Conservation (phyloP, 2,329 filamentous ascomycete species). For the Thielaviopsis populi region DNA sequence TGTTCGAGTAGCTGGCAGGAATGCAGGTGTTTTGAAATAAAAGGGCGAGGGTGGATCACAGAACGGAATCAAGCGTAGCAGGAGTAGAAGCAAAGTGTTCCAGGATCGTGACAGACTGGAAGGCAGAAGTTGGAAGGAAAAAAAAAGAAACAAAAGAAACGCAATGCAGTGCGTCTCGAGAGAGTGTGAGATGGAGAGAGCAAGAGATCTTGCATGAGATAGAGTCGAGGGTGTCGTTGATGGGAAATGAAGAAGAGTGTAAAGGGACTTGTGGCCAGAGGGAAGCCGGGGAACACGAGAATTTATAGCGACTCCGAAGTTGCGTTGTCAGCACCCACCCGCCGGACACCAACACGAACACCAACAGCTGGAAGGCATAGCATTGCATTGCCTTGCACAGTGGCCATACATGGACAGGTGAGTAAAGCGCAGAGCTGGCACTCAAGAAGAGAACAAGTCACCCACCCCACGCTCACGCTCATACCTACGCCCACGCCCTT, state of each 20-base stretch:
- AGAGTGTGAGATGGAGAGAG: not conserved
- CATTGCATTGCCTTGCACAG: not conserved
- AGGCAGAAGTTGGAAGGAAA: not conserved
- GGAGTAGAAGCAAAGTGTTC: not conserved
- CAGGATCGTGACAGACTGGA: not conserved
- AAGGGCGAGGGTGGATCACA: not conserved
- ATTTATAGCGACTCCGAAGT: not conserved
- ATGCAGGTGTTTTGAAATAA: not conserved
- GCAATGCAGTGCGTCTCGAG: not conserved
- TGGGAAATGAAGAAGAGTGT: not conserved
- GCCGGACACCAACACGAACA: not conserved
- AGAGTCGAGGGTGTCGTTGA: not conserved
- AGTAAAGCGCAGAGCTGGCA: not conserved
- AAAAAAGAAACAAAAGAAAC: not conserved
- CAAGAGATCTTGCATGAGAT: not conserved
- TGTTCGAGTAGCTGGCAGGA: not conserved
- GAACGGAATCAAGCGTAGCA: not conserved
- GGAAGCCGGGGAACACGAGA: not conserved
- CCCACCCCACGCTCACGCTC: too few species aligned
- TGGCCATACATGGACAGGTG: not conserved
- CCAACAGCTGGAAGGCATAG: not conserved
- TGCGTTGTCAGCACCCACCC: not conserved
- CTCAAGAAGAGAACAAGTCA: not conserved
- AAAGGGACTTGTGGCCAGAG: not conserved
- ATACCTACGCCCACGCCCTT: too few species aligned